These are phyloP conservation scores for Pyrenophora tritici-repentis DNA, from an alignment of 2,329 filamentous ascomycete species.

Conservation along the genomic window DNA sequence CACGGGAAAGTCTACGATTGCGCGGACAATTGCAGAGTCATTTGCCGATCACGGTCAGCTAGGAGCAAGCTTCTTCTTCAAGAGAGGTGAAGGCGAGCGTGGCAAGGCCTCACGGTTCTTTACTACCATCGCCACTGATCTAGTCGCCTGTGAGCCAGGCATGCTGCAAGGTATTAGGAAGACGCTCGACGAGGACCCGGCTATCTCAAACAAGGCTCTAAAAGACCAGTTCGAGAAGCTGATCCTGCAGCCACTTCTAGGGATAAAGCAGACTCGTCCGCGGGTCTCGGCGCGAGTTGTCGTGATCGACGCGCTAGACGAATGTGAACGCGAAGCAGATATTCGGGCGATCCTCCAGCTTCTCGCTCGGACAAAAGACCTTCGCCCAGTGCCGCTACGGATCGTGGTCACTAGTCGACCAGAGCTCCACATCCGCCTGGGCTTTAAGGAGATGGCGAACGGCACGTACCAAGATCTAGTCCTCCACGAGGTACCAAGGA, in stretches of 20 bases:
- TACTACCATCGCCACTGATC: slow-evolving; percentile 24
- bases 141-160: slow-evolving; percentile 12
- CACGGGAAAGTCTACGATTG: slow-evolving; percentile 18
- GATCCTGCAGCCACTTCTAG: slow-evolving; percentile 12
- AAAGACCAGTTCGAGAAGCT: slow-evolving; percentile 14
- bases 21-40: slow-evolving; percentile 27
- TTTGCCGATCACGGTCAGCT: slow-evolving; percentile 5
- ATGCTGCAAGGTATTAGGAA: slow-evolving; percentile 17
- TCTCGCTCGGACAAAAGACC: slow-evolving; percentile 13
- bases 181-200: slow-evolving; percentile 13
- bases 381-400: slow-evolving; percentile 16
- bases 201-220: slow-evolving; percentile 9
- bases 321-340: slow-evolving; percentile 32
- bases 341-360: slow-evolving; percentile 26
- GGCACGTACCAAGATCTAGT: slow-evolving; percentile 25
- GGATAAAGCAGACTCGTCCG: not conserved
- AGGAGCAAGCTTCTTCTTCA: slow-evolving; percentile 19
- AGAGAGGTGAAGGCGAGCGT: slow-evolving; percentile 17
- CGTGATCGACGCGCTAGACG: slow-evolving; percentile 39
- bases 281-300: not conserved
- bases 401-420: slow-evolving; percentile 27
- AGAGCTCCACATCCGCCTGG: slow-evolving; percentile 27
- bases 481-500: slow-evolving; percentile 24
- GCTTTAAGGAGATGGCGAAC: slow-evolving; percentile 26
- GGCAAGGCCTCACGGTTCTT: slow-evolving; percentile 17